These are phyloP conservation scores for Jackrogersella minutella DNA, from an alignment of 495 filamentous ascomycete genomes.

Conservation along the genomic window DNA sequence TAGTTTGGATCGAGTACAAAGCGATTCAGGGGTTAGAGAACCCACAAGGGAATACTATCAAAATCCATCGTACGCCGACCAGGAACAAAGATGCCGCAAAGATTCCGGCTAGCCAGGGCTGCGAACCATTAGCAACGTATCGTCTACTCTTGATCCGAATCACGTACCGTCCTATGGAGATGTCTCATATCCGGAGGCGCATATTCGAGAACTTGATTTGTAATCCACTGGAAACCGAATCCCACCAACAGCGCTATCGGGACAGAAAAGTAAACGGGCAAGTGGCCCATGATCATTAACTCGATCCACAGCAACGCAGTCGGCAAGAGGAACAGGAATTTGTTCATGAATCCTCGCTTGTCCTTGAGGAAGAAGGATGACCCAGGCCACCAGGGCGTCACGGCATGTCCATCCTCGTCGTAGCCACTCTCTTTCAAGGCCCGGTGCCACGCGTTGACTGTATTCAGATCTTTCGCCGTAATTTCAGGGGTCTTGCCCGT, in stretches of 20 bases:
- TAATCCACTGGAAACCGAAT: conserved; percentile 80
- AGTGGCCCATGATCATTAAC: conserved; percentile 73
- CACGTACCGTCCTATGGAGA: conserved; percentile 83
- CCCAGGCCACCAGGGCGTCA: conserved; percentile 65
- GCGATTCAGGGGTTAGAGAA: neutral
- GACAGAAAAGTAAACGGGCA: conserved; percentile 77
- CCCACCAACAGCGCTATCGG: conserved; percentile 71
- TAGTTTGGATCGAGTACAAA: neutral
- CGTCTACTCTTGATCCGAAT: neutral
- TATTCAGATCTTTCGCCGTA: conserved; percentile 90
- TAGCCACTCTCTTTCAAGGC: conserved; percentile 88
- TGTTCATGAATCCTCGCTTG: conserved; percentile 74
- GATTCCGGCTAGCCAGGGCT: conserved; percentile 92
- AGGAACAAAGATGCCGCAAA: conserved; percentile 89
- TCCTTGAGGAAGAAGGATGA: conserved; percentile 70
- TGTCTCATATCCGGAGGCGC: conserved; percentile 86
- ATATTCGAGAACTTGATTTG: conserved; percentile 77
- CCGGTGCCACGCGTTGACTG: conserved; percentile 78
- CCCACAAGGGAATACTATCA: conserved; percentile 70
- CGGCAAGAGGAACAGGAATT: conserved; percentile 92
- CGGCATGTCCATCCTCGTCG: conserved; percentile 76
- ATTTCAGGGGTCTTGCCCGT: conserved; percentile 87
- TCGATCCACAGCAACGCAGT: conserved; percentile 75
- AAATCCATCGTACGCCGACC: conserved; percentile 77
- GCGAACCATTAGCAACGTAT: conserved; percentile 25